Base-by-base conservation (phyloP, 2,329 filamentous ascomycete species). In the Zymoseptoria pseudotritici region DNA sequence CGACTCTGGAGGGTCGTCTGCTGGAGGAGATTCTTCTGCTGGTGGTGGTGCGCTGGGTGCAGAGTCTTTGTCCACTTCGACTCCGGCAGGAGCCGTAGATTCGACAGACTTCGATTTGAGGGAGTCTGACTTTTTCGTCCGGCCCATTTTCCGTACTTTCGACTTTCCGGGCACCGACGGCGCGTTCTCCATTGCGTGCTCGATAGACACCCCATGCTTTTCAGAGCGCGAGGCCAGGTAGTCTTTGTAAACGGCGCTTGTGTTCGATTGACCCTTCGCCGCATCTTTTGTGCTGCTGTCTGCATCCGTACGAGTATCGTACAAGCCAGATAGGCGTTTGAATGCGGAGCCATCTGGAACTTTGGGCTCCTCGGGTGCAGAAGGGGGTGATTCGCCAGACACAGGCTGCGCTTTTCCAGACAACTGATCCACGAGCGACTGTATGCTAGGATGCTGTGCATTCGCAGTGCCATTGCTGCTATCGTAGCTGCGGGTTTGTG, bases 81-180 rank as follows among this genome's bases (percentile, higher is more conserved):
- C 36, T 46, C 13, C 36, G 36, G 36, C 13, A n/a, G 36, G 36
- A 17, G 36, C 36, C 36, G 36, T n/a, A 17, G 36, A 46, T 13
- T 46, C 36, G 7, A n/a, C 17, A 13, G 5, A n/a, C 36, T 46
- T 46, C 36, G 36, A 17, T 46, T 17, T 46, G 36, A 17, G 36
- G 36, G 13, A 7, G 5, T 46, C 17, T 13, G 36, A 46, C 29
- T 57, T 49, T 55, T 54, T 11, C 51, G 42, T 19, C 50, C 51
- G 7, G 51, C 58, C 17, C 55, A 52, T 31, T 50, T 50, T 61
- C 57, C 55, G 60, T 17, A 53, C 60, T 26, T 58, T 58, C 4
- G 54, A 42, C 19, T 53, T 46, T n/a, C 6, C 4, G 4, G 36
- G 17, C 17, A 46, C 11, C 5, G 36, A 17, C 13, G 7, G 36